These are phyloP conservation scores for Sporothrix mexicana DNA, from an alignment of 2,329 filamentous ascomycete genomes.

Conservation along the genomic window DNA sequence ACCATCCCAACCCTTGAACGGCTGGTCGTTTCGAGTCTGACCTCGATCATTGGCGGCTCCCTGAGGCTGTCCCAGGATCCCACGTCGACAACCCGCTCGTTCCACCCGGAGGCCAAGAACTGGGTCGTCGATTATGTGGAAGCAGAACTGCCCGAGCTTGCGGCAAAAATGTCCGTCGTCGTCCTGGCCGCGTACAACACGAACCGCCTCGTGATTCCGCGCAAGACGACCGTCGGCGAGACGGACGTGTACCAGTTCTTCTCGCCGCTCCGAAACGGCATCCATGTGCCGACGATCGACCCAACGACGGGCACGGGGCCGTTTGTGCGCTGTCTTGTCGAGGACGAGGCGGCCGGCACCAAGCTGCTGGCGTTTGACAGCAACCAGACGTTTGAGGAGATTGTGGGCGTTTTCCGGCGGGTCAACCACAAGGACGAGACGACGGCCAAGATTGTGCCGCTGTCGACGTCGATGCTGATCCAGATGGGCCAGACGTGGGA, in stretches of 20 bases:
- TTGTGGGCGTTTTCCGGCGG: background rate
- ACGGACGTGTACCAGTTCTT: background rate
- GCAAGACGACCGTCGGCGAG: background rate
- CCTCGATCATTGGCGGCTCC: background rate
- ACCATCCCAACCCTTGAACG: background rate
- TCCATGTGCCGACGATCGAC: conserved; percentile 6
- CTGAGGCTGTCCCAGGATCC: background rate
- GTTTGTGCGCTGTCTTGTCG: background rate
- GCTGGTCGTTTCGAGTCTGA: conserved; percentile 3
- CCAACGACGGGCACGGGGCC: background rate
- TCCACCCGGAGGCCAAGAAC: conserved; percentile 26
- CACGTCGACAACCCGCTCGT: background rate
- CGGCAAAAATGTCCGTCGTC: conserved; percentile 8
- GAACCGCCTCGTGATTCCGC: background rate
- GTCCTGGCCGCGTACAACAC: background rate
- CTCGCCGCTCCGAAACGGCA: background rate
- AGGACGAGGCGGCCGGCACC: conserved; percentile 6
- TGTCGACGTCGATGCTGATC: background rate
- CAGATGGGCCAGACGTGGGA: conserved; percentile 7
- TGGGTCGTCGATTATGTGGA: conserved; percentile 23
- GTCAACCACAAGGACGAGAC: background rate
- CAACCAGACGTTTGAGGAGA: background rate
- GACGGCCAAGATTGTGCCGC: background rate
- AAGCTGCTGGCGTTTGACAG: background rate
- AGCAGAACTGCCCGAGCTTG: background rate